A percentile compares a stretch with the other conserved stretches of the same genome.
phyloP scores from a whole-genome alignment of 2,329 filamentous ascomycete species.

The Aureobasidium pullulans region DNA sequence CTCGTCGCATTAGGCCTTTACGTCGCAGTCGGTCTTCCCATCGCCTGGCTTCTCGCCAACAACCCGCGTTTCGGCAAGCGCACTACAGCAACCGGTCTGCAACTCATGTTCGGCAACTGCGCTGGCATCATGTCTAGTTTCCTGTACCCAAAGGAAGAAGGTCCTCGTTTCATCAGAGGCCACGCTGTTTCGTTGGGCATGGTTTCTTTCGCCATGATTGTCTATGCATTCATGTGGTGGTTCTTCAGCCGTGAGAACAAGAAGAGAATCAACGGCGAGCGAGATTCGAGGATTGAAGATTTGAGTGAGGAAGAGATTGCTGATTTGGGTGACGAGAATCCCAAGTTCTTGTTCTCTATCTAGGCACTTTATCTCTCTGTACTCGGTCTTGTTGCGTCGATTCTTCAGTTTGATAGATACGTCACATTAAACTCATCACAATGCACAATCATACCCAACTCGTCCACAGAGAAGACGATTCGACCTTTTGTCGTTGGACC shows the following conservation, averaged over 20 bases:
- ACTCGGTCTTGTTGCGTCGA: too few relatives aligned
- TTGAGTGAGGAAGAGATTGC: constrained; percentile 37
- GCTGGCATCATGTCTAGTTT: constrained; percentile 57
- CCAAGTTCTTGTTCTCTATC: constrained; percentile 36
- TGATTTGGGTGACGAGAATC: constrained; percentile 39
- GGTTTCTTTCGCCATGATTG: constrained; percentile 35
- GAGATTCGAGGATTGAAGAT: constrained; percentile 33
- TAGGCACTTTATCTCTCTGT: constrained; percentile 11
- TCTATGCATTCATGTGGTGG: constrained; percentile 32
- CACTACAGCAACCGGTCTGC: constrained; percentile 63
- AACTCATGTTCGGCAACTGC: constrained; percentile 63
- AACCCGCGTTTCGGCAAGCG: constrained; percentile 69
- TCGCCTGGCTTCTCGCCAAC: constrained; percentile 59
- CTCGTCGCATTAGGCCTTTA: constrained; percentile 70
- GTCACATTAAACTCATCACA: too few relatives aligned
- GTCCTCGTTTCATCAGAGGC: constrained; percentile 43
- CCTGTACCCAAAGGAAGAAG: constrained; percentile 40
- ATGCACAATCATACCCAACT: too few relatives aligned
- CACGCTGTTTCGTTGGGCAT: constrained; percentile 47
- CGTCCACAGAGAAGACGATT: too few relatives aligned
- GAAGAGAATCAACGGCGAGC: constrained; percentile 32
- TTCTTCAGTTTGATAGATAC: too few relatives aligned
- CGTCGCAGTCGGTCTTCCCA: constrained; percentile 46
- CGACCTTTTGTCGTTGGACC: too few relatives aligned
- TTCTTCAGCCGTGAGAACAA: constrained; percentile 32